Base-by-base conservation (phyloP, 2,329 filamentous ascomycete species). In the Venturia nashicola region DNA sequence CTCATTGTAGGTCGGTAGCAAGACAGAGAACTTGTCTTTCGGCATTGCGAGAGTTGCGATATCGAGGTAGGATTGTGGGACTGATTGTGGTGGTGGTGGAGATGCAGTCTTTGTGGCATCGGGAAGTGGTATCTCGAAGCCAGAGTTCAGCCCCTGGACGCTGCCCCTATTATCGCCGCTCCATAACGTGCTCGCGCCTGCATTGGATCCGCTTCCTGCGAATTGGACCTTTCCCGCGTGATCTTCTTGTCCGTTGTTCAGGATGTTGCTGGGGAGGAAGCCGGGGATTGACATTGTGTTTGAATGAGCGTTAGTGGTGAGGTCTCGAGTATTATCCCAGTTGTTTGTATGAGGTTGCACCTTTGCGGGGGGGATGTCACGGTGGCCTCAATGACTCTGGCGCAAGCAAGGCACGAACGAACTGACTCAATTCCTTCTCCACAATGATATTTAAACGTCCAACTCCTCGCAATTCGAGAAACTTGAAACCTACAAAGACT, bases 1-100 rank as follows among this genome's bases (percentile, higher is more conserved):
- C 84, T 99, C 94, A 77, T 99, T 97, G 85, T 96, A 99, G 67
- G 94, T 99, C 65, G 94, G 94, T 68, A 99, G 86, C 74, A 99
- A 93, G 74, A 99, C 88, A 69, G 93, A 96, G 83, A 97, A 99
- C 79, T 93, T 96, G 82, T 94, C 82, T 69, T 81, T 79, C 60
- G 75, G 71, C 72, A 74, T 76, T 64, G 67, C 69, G 16, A 69
- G 69, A 66, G 14, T 11, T 20, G 46, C 46, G 12, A 51, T 51
- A 27, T 51, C 46, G 61, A 60, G 62, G 64, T 46, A 67, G 61
- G 64, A 65, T 64, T 65, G 64, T 68, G 20, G 48, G 36, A 12
- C 8, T 40, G 61, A 7, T n/a, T 57, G 51, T 39, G 36, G 36
- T 39, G 6, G 36, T 36, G 32, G 51, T 57, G 51, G 27, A 27